These are phyloP conservation scores for Arthrobotrys musiformis DNA, from an alignment of 2,329 filamentous ascomycete species.

Conservation along the genomic window DNA sequence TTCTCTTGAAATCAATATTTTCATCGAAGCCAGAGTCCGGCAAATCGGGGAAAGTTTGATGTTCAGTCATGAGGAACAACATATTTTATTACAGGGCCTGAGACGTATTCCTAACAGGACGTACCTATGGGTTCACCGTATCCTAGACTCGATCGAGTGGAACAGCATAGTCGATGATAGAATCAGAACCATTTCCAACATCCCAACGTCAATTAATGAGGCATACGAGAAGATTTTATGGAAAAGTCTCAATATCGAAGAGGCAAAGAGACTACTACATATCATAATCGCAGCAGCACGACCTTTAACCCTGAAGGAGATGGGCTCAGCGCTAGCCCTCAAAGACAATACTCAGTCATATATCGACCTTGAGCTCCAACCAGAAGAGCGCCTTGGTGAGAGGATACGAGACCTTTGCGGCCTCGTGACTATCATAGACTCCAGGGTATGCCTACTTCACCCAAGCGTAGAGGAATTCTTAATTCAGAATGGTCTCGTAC, in stretches of 20 bases:
- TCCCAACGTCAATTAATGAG: conserved; percentile 9
- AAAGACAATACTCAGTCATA: neutral
- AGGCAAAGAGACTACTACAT: conserved; percentile 56
- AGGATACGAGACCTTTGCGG: conserved; percentile 31
- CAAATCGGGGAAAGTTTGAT: neutral
- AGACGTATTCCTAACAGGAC: conserved; percentile 17
- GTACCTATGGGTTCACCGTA: conserved; percentile 37
- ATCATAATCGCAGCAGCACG: neutral
- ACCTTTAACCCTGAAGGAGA: conserved; percentile 21
- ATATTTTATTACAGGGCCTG: neutral
- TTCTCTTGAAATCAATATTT: conserved; percentile 57
- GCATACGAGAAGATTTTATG: conserved; percentile 23
- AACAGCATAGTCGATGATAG: neutral
- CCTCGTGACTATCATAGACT: conserved; percentile 35
- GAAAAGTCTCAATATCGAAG: conserved; percentile 2
- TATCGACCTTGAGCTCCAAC: neutral
- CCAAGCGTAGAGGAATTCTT: conserved; percentile 50
- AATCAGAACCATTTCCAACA: neutral
- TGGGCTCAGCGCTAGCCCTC: conserved; percentile 25
- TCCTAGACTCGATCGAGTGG: conserved; percentile 24
- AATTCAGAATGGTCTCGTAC: too few relatives aligned
- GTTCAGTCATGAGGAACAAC: neutral
- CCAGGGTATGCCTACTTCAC: conserved; percentile 40
- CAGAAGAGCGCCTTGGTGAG: conserved; percentile 13
- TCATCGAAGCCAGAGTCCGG: conserved; percentile 46